A percentile compares a stretch with the other conserved stretches of the same genome.
Conservation (phyloP, 495 filamentous ascomycete genomes). For the Podospora pseudocomata region DNA sequence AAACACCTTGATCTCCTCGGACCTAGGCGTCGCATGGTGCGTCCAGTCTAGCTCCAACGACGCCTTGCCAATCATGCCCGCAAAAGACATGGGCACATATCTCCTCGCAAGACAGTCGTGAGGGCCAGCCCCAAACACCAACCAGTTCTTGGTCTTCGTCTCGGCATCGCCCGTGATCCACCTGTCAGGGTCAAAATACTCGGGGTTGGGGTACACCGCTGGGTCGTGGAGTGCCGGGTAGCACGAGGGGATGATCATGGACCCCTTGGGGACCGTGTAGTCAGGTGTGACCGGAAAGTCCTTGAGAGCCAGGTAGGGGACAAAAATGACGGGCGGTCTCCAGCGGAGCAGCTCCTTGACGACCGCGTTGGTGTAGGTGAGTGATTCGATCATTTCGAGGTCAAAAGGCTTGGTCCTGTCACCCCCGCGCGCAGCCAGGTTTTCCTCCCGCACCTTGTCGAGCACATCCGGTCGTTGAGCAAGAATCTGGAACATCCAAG, state of each 20-base stretch:
- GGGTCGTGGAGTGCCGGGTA: slow-evolving; percentile 33
- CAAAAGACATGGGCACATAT: slow-evolving; percentile 79
- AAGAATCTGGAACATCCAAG: slow-evolving; percentile 87
- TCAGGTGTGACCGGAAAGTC: slow-evolving; percentile 79
- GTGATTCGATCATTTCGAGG: slow-evolving; percentile 73
- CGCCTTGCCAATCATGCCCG: slow-evolving; percentile 86
- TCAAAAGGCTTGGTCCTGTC: slow-evolving; percentile 64
- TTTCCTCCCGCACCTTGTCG: slow-evolving; percentile 83
- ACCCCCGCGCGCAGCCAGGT: slow-evolving; percentile 69
- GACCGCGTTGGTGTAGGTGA: slow-evolving; percentile 83
- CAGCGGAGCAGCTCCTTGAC: slow-evolving; percentile 89
- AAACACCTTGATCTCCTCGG: slow-evolving; percentile 93
- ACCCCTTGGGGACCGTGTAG: slow-evolving; percentile 58
- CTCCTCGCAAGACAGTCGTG: slow-evolving; percentile 91
- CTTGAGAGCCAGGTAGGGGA: slow-evolving; percentile 89
- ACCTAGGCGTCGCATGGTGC: slow-evolving; percentile 69
- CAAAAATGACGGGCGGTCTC: slow-evolving; percentile 92
- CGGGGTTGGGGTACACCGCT: slow-evolving; percentile 27
- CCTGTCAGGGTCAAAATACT: slow-evolving; percentile 59
- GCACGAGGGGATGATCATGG: slow-evolving; percentile 36
- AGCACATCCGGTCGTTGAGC: slow-evolving; percentile 85
- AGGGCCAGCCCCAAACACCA: slow-evolving; percentile 90
- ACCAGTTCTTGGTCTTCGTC: slow-evolving; percentile 82
- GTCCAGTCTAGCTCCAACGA: slow-evolving; percentile 81
- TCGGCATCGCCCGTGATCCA: slow-evolving; percentile 86